phyloP scores from a whole-genome alignment of 257 asterid species.

The Scutellaria baicalensis region DNA sequence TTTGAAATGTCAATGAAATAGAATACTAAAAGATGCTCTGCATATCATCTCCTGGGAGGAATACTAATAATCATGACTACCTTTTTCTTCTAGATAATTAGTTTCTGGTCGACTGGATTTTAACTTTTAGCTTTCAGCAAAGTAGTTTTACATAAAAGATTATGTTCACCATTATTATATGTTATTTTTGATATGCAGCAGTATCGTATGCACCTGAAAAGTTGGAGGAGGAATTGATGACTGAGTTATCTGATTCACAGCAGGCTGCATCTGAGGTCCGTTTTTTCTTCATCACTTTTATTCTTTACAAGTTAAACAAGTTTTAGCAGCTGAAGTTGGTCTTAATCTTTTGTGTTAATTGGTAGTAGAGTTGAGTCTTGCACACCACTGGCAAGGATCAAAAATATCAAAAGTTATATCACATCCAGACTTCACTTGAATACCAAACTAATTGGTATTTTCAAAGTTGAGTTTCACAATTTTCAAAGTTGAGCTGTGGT shows the following conservation, averaged over 20 bases:
- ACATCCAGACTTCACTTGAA: no score
- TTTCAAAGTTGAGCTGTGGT: not conserved
- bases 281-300: not conserved
- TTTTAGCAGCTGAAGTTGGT: slow-evolving; percentile 16
- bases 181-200: slow-evolving; percentile 43
- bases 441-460: not conserved
- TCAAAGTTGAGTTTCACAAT: not conserved
- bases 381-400: no score
- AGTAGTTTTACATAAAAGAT: not conserved
- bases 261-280: slow-evolving; percentile 59
- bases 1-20: not conserved
- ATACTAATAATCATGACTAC: not conserved
- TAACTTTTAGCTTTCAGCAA: not conserved
- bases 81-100: not conserved
- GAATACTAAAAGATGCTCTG: not conserved
- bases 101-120: not conserved
- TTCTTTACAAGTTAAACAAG: slow-evolving; percentile 6
- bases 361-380: not conserved
- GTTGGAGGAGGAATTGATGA: slow-evolving; percentile 36
- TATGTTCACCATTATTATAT: slow-evolving; percentile 4
- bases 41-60: not conserved
- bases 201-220: slow-evolving; percentile 32
- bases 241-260: slow-evolving; percentile 45
- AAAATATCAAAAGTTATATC: no score
- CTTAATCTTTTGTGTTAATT: slow-evolving; percentile 2